Percentiles rank a stretch among this genome's conserved stretches.
These are phyloP conservation scores for Microdochium bolleyi DNA, from an alignment of 2,329 filamentous ascomycete species.

Conservation along the genomic window DNA sequence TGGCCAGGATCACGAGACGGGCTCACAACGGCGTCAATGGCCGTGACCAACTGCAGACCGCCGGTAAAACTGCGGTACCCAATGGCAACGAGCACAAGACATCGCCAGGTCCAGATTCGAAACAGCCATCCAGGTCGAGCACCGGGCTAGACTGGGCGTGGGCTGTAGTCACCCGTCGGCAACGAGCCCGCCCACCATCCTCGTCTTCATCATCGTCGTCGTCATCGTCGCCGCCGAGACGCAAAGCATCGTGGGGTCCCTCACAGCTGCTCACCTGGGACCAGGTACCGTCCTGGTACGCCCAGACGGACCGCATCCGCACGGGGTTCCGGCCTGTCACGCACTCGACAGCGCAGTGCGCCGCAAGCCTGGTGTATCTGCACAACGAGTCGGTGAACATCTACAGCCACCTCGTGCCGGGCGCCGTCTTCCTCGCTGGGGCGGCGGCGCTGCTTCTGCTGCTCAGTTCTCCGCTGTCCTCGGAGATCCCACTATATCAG, in stretches of 20 bases:
- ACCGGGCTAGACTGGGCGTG: neutral
- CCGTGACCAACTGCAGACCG: neutral
- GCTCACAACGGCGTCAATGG: neutral
- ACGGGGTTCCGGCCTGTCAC: slow-evolving; percentile 33
- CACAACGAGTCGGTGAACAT: slow-evolving; percentile 37
- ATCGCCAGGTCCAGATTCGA: neutral
- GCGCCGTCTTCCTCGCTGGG: slow-evolving; percentile 22
- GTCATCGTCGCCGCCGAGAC: neutral
- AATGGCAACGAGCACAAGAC: neutral
- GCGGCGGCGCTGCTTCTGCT: slow-evolving; percentile 18
- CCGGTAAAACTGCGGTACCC: too few relatives aligned
- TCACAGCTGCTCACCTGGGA: slow-evolving; percentile 12
- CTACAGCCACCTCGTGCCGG: slow-evolving; percentile 35
- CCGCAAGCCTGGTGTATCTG: slow-evolving; percentile 29
- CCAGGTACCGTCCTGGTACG: slow-evolving; percentile 31
- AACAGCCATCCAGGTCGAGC: neutral
- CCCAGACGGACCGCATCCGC: slow-evolving; percentile 30
- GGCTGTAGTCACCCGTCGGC: too few relatives aligned
- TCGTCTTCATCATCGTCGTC: too few relatives aligned
- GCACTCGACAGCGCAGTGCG: slow-evolving; percentile 23
- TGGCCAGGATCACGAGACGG: neutral
- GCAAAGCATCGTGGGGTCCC: neutral
- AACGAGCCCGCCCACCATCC: too few relatives aligned
- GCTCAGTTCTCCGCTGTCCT: too few relatives aligned
- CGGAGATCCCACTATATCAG: too few relatives aligned